phyloP scores from a whole-genome alignment of 495 filamentous ascomycete species.

The Lasiosphaeria hispida region DNA sequence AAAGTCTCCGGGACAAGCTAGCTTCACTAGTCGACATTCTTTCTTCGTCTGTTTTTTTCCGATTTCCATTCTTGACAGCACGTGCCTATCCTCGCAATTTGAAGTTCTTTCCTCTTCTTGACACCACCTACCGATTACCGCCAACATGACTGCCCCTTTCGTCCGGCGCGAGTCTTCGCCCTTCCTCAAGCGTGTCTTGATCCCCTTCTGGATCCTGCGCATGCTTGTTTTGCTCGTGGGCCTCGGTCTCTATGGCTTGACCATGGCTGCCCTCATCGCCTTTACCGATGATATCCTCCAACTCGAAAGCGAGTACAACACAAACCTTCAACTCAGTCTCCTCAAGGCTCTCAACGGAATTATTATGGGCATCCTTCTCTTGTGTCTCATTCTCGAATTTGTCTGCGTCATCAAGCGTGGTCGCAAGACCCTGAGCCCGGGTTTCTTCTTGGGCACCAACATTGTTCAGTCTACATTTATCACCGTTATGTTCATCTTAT shows the following conservation, averaged over 20 bases:
- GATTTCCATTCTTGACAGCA: no score
- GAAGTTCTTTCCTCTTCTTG: no score
- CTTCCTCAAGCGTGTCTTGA: slow-evolving; percentile 55
- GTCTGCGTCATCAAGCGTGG: slow-evolving; percentile 34
- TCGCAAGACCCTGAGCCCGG: slow-evolving; percentile 27
- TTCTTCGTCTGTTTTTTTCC: no score
- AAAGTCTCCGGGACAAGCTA: no score
- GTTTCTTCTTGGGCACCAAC: slow-evolving; percentile 31
- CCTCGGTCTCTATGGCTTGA: slow-evolving; percentile 23
- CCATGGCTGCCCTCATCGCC: slow-evolving; percentile 17
- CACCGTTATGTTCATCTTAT: slow-evolving; percentile 23
- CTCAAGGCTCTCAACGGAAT: slow-evolving; percentile 19
- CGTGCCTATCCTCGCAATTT: no score
- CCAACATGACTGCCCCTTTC: slow-evolving; percentile 21
- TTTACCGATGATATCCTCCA: slow-evolving; percentile 15
- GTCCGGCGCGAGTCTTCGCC: slow-evolving; percentile 33
- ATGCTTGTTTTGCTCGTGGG: slow-evolving; percentile 43
- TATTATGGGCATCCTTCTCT: slow-evolving; percentile 22
- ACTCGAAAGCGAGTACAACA: slow-evolving; percentile 17
- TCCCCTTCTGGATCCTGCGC: slow-evolving; percentile 90
- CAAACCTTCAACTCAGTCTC: slow-evolving; percentile 4
- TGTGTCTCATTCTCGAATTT: slow-evolving; percentile 30
- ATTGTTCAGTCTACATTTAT: slow-evolving; percentile 26
- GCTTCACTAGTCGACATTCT: no score
- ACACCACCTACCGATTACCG: background rate